Evolutionary conservation across 352 stramenopile genomes (phyloP), one percentile per base, ranked within the genome.

Genomic region (Thalassiosira livingstoniorum): DNA sequence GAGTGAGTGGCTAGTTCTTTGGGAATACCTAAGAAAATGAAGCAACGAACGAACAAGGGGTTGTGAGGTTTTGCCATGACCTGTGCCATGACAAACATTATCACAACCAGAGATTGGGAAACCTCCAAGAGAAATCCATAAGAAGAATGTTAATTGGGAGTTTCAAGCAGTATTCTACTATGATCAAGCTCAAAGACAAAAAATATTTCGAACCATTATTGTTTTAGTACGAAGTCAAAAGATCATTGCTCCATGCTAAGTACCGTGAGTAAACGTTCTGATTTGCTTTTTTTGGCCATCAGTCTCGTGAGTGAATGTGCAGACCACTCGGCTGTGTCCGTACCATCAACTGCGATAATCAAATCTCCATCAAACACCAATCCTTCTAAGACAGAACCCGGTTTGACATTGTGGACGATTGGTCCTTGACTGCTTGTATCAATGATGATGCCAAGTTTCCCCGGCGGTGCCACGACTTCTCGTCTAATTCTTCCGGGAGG

Each of bases 311-410:
- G 86, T 29, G 76, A 73, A 25, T 85, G 82, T 34, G 90, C 87
- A 5, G 75, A 84, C 88, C 92, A 92, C 18, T 75, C 71, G 23
- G 69, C 55, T 57, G 85, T 92, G 47, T 93, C 85, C 25, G 91
- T 73, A 66, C 91, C 80, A 64, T 94, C 87, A 71, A 94, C 88
- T 29, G 85, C 82, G n/a, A 93, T 70, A 67, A 94, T 93, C 53
- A 89, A 81, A 67, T 94, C 90, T 15, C 88, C 87, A 25, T 70
- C 64, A 53, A 84, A 80, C 4, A 93, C 27, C n/a, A 86, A 79
- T 37, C 82, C 87, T 72, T 86, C 61, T 23, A 94, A 63, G 18
- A 83, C 65, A 43, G 72, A 88, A 25, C 42, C 75, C 32, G 35
- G n/a, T 53, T 92, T 91, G 2, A 94, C 71, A 53, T 68, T 74